Percentiles rank a stretch among this genome's conserved stretches.
These are phyloP conservation scores for Cladosporium oxysporum DNA, from an alignment of 2,329 filamentous ascomycete genomes.

Conservation along the genomic window DNA sequence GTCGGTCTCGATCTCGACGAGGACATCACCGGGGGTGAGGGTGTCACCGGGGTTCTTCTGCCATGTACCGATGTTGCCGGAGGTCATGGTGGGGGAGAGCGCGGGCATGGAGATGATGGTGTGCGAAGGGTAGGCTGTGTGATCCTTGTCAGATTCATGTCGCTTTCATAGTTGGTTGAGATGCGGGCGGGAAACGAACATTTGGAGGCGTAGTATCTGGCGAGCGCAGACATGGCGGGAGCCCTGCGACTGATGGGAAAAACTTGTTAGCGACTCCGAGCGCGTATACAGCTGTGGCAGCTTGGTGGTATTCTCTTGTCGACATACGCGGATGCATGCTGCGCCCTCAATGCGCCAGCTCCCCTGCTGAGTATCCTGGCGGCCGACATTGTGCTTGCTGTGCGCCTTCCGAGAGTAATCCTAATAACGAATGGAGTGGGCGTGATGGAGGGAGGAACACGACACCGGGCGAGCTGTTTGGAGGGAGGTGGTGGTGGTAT, in stretches of 20 bases:
- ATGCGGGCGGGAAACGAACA: conserved; percentile 50
- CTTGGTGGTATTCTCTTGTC: not conserved
- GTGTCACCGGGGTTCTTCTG: conserved; percentile 94
- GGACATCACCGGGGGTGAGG: conserved; percentile 86
- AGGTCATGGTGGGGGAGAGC: conserved; percentile 94
- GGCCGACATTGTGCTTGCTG: conserved; percentile 12
- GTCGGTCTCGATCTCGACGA: conserved; percentile 86
- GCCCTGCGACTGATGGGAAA: conserved; percentile 31
- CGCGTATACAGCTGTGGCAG: conserved; percentile 3
- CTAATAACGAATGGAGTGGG: conserved; percentile 19
- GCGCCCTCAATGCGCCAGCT: conserved; percentile 35
- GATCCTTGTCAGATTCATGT: conserved; percentile 16
- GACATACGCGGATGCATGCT: conserved; percentile 39
- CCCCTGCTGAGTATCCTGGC: conserved; percentile 33
- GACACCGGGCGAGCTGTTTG: conserved; percentile 5
- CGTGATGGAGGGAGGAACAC: conserved; percentile 8
- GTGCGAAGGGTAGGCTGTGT: conserved; percentile 90
- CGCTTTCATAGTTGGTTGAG: conserved; percentile 14
- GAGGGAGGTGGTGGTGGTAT: conserved; percentile 1
- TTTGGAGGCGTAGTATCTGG: conserved; percentile 69
- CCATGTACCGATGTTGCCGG: conserved; percentile 95
- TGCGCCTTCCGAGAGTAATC: not conserved
- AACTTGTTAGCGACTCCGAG: not conserved
- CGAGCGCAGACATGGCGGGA: conserved; percentile 60
- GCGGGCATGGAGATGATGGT: conserved; percentile 97